Conservation (phyloP, 805 yeast species). For the Saturnispora quitensis region DNA sequence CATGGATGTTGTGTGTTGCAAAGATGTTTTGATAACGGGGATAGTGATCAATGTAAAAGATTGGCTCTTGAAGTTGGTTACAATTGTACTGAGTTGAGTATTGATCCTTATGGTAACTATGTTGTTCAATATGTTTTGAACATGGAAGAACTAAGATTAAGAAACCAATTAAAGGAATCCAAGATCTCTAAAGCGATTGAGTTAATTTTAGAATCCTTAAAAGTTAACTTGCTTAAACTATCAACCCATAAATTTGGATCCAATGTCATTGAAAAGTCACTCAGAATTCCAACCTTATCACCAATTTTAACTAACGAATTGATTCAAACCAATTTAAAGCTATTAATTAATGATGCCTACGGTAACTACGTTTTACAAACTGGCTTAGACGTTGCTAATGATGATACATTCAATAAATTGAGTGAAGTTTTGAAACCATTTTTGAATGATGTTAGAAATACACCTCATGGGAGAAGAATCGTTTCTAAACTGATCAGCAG, state of each 20-base stretch:
- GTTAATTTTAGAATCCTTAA: conserved; percentile 24
- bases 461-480: conserved; percentile 95
- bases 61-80: conserved; percentile 61
- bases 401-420: conserved; percentile 42
- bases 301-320: conserved; percentile 37
- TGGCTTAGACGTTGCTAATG: conserved; percentile 45
- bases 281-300: conserved; percentile 39
- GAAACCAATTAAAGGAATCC: conserved; percentile 22
- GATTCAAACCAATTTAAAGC: conserved; percentile 30
- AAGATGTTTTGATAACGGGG: conserved; percentile 88
- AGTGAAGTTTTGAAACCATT: conserved; percentile 61
- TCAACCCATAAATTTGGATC: conserved; percentile 56
- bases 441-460: conserved; percentile 68
- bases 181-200: conserved; percentile 25
- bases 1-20: conserved; percentile 98
- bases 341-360: conserved; percentile 46
- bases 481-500: conserved; percentile 46
- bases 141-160: conserved; percentile 29
- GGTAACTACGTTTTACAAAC: conserved; percentile 56
- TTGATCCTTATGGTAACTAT: conserved; percentile 95
- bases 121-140: conserved; percentile 85
- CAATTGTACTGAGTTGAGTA: conserved; percentile 58
- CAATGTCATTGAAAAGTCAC: conserved; percentile 48
- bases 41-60: conserved; percentile 54
- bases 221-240: conserved; percentile 27